Evolutionary conservation across 192 early-diverging fungal species (phyloP).

Genomic region (Obelidium mucronatum): DNA sequence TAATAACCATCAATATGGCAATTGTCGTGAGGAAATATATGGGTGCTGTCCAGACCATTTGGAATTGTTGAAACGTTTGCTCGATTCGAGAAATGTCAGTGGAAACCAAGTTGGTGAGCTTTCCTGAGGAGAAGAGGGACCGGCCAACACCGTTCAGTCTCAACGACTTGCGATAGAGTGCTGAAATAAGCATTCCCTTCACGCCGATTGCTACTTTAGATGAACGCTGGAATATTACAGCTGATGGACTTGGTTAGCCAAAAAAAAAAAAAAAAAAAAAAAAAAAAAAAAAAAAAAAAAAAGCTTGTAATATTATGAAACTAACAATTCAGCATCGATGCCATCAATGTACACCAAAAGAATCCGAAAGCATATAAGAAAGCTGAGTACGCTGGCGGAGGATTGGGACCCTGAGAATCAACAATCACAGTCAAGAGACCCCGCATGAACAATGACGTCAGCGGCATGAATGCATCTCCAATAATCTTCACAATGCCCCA

Average conservation of each 20-base stretch:
- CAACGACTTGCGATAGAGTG: slow-evolving; percentile 67
- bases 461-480: slow-evolving; percentile 5
- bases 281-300: too few relatives aligned
- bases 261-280: too few relatives aligned
- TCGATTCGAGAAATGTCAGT: slow-evolving; percentile 72
- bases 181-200: slow-evolving; percentile 53
- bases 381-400: background rate
- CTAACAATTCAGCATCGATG: slow-evolving; percentile 21
- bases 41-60: slow-evolving; percentile 34
- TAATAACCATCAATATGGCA: slow-evolving; percentile 23
- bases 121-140: slow-evolving; percentile 64
- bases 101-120: slow-evolving; percentile 73
- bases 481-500: slow-evolving; percentile 27
- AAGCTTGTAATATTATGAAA: too few relatives aligned
- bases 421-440: slow-evolving; percentile 28
- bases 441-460: slow-evolving; percentile 26
- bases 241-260: too few relatives aligned
- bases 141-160: slow-evolving; percentile 59
- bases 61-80: slow-evolving; percentile 12
- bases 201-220: slow-evolving; percentile 21
- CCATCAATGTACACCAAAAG: background rate
- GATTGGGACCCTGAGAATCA: background rate
- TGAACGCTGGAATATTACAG: background rate
- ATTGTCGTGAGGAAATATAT: slow-evolving; percentile 24
- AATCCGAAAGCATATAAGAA: slow-evolving; percentile 34